Evolutionary conservation across 768 basidiomycete species (phyloP).

Genomic region (Lentinula detonsa): DNA sequence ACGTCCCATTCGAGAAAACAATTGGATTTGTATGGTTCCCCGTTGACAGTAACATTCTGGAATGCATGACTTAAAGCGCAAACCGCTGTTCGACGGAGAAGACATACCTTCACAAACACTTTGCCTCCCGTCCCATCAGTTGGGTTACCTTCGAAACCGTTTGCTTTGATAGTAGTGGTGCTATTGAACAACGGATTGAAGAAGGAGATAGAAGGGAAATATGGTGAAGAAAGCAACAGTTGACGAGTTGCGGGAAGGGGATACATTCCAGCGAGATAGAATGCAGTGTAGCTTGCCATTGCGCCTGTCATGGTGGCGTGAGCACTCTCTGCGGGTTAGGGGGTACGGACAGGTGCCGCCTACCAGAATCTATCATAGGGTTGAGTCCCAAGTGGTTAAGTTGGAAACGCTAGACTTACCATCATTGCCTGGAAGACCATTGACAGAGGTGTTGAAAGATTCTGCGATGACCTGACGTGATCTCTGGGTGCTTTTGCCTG

Average conservation of each 20-base stretch:
- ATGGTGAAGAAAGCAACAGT: constrained; percentile 54
- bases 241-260: constrained; percentile 59
- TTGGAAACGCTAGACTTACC: constrained; percentile 25
- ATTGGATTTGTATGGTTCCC: constrained; percentile 51
- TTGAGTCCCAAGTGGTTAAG: neutral
- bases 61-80: too few species aligned
- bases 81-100: neutral
- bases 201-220: constrained; percentile 55
- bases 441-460: constrained; percentile 49
- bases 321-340: too few species aligned
- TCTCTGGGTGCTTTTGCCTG: constrained; percentile 53
- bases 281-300: constrained; percentile 57
- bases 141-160: constrained; percentile 48
- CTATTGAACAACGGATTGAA: constrained; percentile 52
- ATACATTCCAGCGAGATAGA: constrained; percentile 56
- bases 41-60: constrained; percentile 54
- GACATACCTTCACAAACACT: constrained; percentile 46
- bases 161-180: constrained; percentile 49
- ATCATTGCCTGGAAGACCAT: constrained; percentile 61
- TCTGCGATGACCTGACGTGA: constrained; percentile 48
- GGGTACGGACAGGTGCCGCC: neutral
- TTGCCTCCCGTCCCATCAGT: constrained; percentile 42
- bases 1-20: constrained; percentile 64
- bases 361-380: neutral
- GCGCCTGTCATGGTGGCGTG: constrained; percentile 32